A percentile compares a stretch with the other conserved stretches of the same genome.
These are phyloP conservation scores for Gleditsia sinensis DNA, from an alignment of 306 rosid species.

Conservation along the genomic window DNA sequence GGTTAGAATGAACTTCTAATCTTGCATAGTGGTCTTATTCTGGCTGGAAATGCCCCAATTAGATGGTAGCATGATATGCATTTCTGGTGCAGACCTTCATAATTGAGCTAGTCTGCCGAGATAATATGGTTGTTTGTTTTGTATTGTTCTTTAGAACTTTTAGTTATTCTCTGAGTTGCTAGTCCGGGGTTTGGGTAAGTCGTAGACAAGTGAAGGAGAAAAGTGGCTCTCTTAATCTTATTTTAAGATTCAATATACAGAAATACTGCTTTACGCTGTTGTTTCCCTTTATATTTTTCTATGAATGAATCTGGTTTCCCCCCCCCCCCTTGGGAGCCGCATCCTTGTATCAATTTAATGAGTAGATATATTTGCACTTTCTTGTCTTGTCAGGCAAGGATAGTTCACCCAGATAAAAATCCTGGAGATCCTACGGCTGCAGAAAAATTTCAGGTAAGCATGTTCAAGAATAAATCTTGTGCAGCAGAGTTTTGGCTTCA, in stretches of 20 bases:
- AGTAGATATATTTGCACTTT: not conserved
- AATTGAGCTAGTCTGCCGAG: not conserved
- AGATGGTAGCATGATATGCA: not conserved
- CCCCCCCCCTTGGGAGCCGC: not conserved
- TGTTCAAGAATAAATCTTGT: not conserved
- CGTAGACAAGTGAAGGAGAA: not conserved
- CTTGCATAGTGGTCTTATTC: not conserved
- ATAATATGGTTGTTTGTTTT: not conserved
- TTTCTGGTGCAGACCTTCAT: not conserved
- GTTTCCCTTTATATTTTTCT: not conserved
- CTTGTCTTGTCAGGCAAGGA: constrained; percentile 63
- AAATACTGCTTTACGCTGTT: constrained; percentile 10
- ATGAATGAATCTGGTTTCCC: not conserved
- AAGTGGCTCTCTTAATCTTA: not conserved
- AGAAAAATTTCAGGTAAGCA: constrained; percentile 77
- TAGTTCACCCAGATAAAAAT: constrained; percentile 97
- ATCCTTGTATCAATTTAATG: constrained; percentile 5
- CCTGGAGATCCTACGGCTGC: constrained; percentile 93
- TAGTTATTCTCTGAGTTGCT: not conserved
- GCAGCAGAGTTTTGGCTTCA: constrained; percentile 25
- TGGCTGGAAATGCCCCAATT: not conserved
- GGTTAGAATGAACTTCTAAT: not conserved
- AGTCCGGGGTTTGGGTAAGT: not conserved
- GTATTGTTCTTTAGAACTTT: not conserved
- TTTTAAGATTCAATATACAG: not conserved